phyloP scores from a whole-genome alignment of 805 yeast genomes.

The Candida maesae region DNA sequence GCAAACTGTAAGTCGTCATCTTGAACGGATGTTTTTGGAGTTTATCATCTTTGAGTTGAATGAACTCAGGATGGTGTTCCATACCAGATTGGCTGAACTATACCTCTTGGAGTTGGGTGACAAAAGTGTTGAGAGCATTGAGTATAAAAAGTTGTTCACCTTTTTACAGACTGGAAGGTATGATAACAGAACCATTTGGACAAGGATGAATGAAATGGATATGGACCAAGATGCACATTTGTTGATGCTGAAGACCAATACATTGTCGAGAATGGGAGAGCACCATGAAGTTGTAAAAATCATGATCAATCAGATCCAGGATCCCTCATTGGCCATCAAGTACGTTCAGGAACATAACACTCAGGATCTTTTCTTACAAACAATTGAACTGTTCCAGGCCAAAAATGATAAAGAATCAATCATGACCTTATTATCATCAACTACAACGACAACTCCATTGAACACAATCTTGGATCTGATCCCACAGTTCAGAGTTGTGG shows the following conservation, averaged over 20 bases:
- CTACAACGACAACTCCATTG: conserved; percentile 33
- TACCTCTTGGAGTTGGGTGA: conserved; percentile 36
- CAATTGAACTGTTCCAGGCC: conserved; percentile 36
- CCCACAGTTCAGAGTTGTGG: conserved; percentile 18
- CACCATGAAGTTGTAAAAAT: conserved; percentile 63
- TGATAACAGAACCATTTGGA: conserved; percentile 22
- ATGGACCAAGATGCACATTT: not conserved
- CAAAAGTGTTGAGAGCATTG: conserved; percentile 6
- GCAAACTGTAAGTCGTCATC: conserved; percentile 22
- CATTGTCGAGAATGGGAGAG: conserved; percentile 55
- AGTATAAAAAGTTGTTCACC: conserved; percentile 32
- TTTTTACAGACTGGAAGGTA: conserved; percentile 34
- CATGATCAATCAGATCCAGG: conserved; percentile 52
- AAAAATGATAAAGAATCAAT: conserved; percentile 33
- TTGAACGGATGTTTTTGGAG: conserved; percentile 49
- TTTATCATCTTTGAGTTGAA: conserved; percentile 41
- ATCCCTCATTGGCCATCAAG: conserved; percentile 52
- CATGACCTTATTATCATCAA: conserved; percentile 33
- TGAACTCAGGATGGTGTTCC: conserved; percentile 36
- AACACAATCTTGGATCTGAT: conserved; percentile 9
- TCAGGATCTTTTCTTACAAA: conserved; percentile 31
- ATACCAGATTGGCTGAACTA: conserved; percentile 40
- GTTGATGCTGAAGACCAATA: conserved; percentile 48
- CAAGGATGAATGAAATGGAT: conserved; percentile 24
- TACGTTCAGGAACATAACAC: conserved; percentile 38